Evolutionary conservation across 2,329 filamentous ascomycete genomes (phyloP).

Genomic region (Microcera coccophila): DNA sequence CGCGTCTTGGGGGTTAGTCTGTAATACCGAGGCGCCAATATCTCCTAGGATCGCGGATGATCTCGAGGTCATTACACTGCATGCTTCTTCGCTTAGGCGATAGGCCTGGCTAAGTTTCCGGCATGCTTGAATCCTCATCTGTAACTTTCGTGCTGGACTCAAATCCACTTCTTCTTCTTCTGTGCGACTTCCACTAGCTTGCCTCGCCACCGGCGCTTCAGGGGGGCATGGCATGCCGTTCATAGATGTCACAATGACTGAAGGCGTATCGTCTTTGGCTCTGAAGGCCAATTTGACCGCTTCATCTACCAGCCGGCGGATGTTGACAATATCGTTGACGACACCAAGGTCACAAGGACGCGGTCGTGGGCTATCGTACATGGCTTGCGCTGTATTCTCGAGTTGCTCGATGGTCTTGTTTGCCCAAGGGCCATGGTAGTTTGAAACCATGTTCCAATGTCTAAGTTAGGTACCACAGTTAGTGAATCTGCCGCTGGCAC

Average conservation of each 20-base stretch:
- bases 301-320: conserved; percentile 74
- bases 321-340: conserved; percentile 81
- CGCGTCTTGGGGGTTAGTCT: conserved; percentile 61
- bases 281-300: conserved; percentile 74
- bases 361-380: conserved; percentile 72
- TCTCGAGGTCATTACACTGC: conserved; percentile 81
- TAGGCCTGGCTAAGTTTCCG: conserved; percentile 75
- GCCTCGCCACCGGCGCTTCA: too few species aligned
- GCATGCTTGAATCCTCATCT: conserved; percentile 76
- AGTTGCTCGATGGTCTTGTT: conserved; percentile 75
- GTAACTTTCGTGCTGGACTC: conserved; percentile 71
- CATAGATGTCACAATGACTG: conserved; percentile 57
- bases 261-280: conserved; percentile 69
- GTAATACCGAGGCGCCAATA: conserved; percentile 68
- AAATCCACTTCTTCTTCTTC: conserved; percentile 35
- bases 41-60: conserved; percentile 72
- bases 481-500: too few species aligned
- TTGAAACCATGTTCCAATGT: conserved; percentile 82
- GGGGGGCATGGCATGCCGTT: conserved; percentile 42
- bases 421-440: conserved; percentile 79
- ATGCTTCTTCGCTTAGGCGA: conserved; percentile 75
- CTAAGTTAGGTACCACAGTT: conserved; percentile 39
- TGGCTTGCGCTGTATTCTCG: conserved; percentile 72
- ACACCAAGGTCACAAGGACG: conserved; percentile 74
- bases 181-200: too few species aligned